Percentiles rank a stretch among this genome's conserved stretches.
Conservation (phyloP, 2,329 filamentous ascomycete species). For the Fusarium sp. region DNA sequence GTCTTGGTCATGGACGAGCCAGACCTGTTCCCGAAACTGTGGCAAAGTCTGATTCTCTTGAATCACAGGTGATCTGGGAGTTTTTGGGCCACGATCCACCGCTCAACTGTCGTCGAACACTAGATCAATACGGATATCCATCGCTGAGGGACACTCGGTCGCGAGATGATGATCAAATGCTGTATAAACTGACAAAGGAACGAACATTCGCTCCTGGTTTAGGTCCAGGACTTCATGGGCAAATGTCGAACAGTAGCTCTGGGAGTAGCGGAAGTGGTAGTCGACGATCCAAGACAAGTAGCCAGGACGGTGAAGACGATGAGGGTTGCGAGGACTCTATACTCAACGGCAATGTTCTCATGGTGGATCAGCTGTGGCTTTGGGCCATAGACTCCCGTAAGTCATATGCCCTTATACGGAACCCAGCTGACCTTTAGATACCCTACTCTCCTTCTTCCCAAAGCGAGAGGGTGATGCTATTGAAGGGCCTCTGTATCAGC, state of each 20-base stretch:
- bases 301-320: slow-evolving; percentile 40
- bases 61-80: slow-evolving; percentile 70
- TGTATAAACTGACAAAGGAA: slow-evolving; percentile 71
- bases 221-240: slow-evolving; percentile 39
- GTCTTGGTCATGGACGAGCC: slow-evolving; percentile 62
- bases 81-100: slow-evolving; percentile 69
- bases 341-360: slow-evolving; percentile 66
- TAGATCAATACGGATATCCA: slow-evolving; percentile 72
- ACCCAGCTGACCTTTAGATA: slow-evolving; percentile 48
- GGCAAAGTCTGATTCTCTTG: slow-evolving; percentile 63
- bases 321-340: slow-evolving; percentile 50
- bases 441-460: slow-evolving; percentile 64
- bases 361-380: slow-evolving; percentile 74
- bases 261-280: slow-evolving; percentile 41
- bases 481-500: slow-evolving; percentile 65
- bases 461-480: slow-evolving; percentile 63
- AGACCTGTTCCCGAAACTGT: slow-evolving; percentile 65
- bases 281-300: slow-evolving; percentile 41
- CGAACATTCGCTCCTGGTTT: slow-evolving; percentile 40
- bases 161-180: slow-evolving; percentile 72
- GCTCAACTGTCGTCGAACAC: slow-evolving; percentile 67
- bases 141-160: slow-evolving; percentile 67
- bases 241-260: slow-evolving; percentile 44
- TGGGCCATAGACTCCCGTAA: slow-evolving; percentile 65
- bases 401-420: slow-evolving; percentile 3